phyloP scores from a whole-genome alignment of 2,329 filamentous ascomycete species.

The Penicillium corylophilum region DNA sequence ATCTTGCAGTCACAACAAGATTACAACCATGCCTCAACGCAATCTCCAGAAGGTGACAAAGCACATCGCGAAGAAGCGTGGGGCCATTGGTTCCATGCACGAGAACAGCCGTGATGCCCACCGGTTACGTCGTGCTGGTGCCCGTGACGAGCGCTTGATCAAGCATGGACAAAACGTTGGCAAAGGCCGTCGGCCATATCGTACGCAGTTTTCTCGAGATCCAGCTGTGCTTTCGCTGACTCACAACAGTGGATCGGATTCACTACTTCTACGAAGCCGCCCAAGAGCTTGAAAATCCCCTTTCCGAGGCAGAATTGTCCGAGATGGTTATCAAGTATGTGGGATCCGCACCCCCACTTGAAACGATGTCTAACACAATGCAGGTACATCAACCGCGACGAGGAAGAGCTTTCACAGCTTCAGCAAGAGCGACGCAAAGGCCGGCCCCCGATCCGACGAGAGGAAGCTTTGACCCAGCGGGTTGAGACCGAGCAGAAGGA shows the following conservation, averaged over 20 bases:
- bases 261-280: constrained; percentile 70
- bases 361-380: not conserved
- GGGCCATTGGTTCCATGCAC: constrained; percentile 72
- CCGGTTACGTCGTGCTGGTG: constrained; percentile 73
- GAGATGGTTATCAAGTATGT: constrained; percentile 61
- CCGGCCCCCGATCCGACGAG: constrained; percentile 71
- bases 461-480: constrained; percentile 73
- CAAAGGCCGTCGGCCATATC: constrained; percentile 71
- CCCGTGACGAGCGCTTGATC: constrained; percentile 78
- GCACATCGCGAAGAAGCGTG: constrained; percentile 83
- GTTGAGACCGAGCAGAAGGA: constrained; percentile 73
- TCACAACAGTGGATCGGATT: constrained; percentile 60
- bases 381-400: constrained; percentile 40
- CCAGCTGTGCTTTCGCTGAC: not conserved
- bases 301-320: constrained; percentile 40
- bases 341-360: not conserved
- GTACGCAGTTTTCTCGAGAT: constrained; percentile 49
- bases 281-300: constrained; percentile 28
- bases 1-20: constrained; percentile 1
- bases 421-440: constrained; percentile 72
- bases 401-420: constrained; percentile 38
- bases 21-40: constrained; percentile 62
- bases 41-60: constrained; percentile 82
- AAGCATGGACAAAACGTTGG: constrained; percentile 67
- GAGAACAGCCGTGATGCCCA: constrained; percentile 85